Conservation (phyloP, 805 yeast species). For the Maudiozyma turicensis region DNA sequence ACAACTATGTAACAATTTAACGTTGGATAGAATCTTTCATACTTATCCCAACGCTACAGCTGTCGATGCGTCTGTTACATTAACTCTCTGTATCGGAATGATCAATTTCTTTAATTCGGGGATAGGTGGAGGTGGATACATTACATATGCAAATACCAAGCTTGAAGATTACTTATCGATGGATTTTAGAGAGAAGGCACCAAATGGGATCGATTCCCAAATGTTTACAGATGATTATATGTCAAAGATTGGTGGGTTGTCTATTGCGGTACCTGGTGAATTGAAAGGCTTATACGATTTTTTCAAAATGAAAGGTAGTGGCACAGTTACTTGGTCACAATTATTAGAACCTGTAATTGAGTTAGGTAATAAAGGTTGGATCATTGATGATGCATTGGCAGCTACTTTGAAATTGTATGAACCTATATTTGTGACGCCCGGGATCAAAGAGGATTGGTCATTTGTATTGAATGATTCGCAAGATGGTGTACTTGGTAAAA, state of each 20-base stretch:
- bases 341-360: slow-evolving; percentile 67
- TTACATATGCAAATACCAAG: slow-evolving; percentile 29
- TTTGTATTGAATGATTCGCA: slow-evolving; percentile 37
- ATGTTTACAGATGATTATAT: slow-evolving; percentile 45
- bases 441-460: slow-evolving; percentile 40
- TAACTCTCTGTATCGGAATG: slow-evolving; percentile 80
- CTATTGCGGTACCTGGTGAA: slow-evolving; percentile 89
- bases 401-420: slow-evolving; percentile 34
- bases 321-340: slow-evolving; percentile 60
- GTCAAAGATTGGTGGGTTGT: slow-evolving; percentile 74
- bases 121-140: slow-evolving; percentile 87
- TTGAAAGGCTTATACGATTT: slow-evolving; percentile 68
- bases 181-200: slow-evolving; percentile 89
- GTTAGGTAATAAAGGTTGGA: slow-evolving; percentile 57
- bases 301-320: slow-evolving; percentile 55
- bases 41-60: slow-evolving; percentile 53
- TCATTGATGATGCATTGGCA: slow-evolving; percentile 36
- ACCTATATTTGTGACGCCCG: slow-evolving; percentile 20
- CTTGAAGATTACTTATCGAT: slow-evolving; percentile 42
- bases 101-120: slow-evolving; percentile 79
- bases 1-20: slow-evolving; percentile 27
- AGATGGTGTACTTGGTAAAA: slow-evolving; percentile 35
- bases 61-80: slow-evolving; percentile 88
- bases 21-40: slow-evolving; percentile 19
- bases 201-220: slow-evolving; percentile 45